phyloP scores from a whole-genome alignment of 2,329 filamentous ascomycete genomes.

The Nemania diffusa region DNA sequence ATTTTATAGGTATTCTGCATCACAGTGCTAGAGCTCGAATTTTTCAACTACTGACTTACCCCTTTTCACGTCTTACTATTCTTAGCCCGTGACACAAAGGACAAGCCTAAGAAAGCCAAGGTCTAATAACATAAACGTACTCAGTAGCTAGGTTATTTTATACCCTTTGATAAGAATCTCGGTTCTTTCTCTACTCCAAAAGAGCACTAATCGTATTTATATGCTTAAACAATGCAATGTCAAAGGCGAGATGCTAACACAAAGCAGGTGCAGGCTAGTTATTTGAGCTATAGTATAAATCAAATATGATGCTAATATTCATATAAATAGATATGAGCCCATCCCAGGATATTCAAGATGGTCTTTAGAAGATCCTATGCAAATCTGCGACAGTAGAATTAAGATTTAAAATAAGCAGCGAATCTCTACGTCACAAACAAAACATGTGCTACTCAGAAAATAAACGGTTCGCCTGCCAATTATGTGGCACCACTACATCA shows the following conservation, averaged over 20 bases:
- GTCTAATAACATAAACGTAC: neutral
- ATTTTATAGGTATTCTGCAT: neutral
- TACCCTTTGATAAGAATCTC: neutral
- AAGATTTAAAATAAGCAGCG: neutral
- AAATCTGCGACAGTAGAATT: neutral
- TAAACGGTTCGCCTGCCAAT: slow-evolving; percentile 18
- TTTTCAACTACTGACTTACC: neutral
- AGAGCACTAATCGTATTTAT: neutral
- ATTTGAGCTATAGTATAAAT: neutral
- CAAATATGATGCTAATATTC: neutral
- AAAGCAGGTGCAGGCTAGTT: neutral
- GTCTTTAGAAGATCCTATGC: neutral
- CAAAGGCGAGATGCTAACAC: neutral
- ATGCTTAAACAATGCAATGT: neutral
- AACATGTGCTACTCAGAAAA: slow-evolving; percentile 36
- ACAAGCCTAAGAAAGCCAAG: neutral
- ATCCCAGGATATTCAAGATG: neutral
- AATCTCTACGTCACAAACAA: neutral
- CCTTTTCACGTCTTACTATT: neutral
- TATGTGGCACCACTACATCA: slow-evolving; percentile 10
- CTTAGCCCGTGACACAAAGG: no score
- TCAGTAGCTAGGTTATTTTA: neutral
- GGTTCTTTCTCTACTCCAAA: neutral
- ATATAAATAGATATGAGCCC: neutral
- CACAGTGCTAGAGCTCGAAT: neutral